Evolutionary conservation across 306 rosid species (phyloP), one percentile per base, ranked within the genome.

Genomic region (Vigna reflexopilosa): DNA sequence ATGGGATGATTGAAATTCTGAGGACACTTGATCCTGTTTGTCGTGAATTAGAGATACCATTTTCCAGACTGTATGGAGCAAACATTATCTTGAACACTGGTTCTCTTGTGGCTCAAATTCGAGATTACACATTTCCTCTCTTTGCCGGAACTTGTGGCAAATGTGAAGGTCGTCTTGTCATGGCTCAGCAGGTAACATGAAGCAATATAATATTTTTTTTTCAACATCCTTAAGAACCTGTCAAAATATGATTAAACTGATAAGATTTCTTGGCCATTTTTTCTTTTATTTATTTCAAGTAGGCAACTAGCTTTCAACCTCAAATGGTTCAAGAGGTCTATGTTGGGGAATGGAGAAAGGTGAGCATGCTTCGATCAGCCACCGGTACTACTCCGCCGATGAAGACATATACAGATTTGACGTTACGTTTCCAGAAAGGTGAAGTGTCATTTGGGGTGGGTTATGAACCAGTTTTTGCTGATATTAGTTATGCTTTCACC

Each of bases 291-390:
- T 83, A 59, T 89, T 86, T 86, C 80, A 75, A 83, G 63, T 76
- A 96, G 99, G 99, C 99, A 56, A 96, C 99, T 40, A 81, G 85
- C 83, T 96, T 96, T 83, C 99, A 96, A 83, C 97, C 99, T 81
- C 99, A 96, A 91, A 84, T 89, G 42, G 67, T 64, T 81, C 97
- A 91, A 85, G 96, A 93, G 57, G 96, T 96, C 54, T 93, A 65
- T 61, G 84, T 96, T 80, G 99, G 99, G 83, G 91, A 80, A 75
- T 96, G 98, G 98, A 86, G 98, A 80, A 96, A 96, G 89, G 99
- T 96, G 71, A 42, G 83, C 77, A 73, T 93, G 98, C 96, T 96
- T 65, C 98, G 97, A 77, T 96, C 99, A 63, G 94, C 97, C 56
- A 89, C 73, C n/a, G 99, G 99, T 76, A 91, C 98, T 28, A 93